Conservation (phyloP, 2,329 filamentous ascomycete genomes). For the Phyllosticta citribraziliensis region DNA sequence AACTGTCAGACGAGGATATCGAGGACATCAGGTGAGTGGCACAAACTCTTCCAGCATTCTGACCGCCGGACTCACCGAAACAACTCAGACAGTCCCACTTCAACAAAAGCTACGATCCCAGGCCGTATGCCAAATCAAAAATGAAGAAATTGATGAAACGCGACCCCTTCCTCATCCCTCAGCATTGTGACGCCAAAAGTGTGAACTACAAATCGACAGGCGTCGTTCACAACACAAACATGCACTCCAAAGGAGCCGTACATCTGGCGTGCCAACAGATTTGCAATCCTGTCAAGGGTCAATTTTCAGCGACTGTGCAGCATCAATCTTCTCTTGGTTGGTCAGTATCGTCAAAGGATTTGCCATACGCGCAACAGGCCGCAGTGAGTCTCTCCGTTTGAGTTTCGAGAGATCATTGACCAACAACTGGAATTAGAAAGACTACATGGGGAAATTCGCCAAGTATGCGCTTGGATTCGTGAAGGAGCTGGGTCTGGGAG, state of each 20-base stretch:
- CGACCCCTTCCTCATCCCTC: neutral
- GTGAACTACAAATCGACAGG: neutral
- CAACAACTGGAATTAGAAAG: neutral
- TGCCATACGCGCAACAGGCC: neutral
- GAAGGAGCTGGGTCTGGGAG: neutral
- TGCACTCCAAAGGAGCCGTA: neutral
- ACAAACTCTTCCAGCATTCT: neutral
- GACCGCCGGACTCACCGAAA: neutral
- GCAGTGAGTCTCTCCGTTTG: neutral
- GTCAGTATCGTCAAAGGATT: neutral
- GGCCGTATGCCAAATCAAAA: neutral
- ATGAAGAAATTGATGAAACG: neutral
- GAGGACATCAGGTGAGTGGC: neutral
- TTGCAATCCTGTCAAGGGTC: neutral
- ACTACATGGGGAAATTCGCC: neutral
- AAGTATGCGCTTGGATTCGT: neutral
- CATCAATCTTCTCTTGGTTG: neutral
- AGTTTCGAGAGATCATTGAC: neutral
- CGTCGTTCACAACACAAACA: neutral
- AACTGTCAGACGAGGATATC: neutral
- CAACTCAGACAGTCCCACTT: neutral
- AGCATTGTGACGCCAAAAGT: no score
- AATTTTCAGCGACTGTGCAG: neutral
- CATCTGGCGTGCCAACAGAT: neutral
- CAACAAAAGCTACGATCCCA: neutral